These are phyloP conservation scores for Sclerospora graminicola DNA, from an alignment of 352 stramenopile genomes.

Conservation along the genomic window DNA sequence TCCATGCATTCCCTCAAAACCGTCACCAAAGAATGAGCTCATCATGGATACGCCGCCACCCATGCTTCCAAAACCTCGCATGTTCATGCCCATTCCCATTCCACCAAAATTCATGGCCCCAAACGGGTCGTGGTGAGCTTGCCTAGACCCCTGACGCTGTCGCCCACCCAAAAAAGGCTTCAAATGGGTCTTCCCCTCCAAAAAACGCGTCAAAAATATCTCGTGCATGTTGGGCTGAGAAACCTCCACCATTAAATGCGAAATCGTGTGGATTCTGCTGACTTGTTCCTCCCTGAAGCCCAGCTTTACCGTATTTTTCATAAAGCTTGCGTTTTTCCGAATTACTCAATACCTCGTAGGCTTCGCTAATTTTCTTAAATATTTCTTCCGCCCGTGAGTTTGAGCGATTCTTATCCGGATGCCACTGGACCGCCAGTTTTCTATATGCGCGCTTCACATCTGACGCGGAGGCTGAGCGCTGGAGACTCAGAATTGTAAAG, in stretches of 20 bases:
- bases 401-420: constrained; percentile 90
- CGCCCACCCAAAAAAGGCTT: constrained; percentile 33
- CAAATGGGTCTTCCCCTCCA: constrained; percentile 42
- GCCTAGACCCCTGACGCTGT: constrained; percentile 10
- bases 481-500: constrained; percentile 48
- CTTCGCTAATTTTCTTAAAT: constrained; percentile 86
- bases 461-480: constrained; percentile 23
- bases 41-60: constrained; percentile 28
- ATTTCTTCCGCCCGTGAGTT: constrained; percentile 72
- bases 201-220: constrained; percentile 77
- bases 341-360: constrained; percentile 86
- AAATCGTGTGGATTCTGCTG: constrained; percentile 9
- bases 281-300: constrained; percentile 5
- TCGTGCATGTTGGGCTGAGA: constrained; percentile 43
- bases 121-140: constrained; percentile 22
- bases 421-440: constrained; percentile 80
- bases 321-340: constrained; percentile 44
- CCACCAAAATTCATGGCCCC: constrained; percentile 27
- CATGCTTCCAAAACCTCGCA: constrained; percentile 28
- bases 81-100: constrained; percentile 5
- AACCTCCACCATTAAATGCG: constrained; percentile 14
- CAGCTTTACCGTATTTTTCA: constrained; percentile 33
- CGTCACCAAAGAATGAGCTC: constrained; percentile 40
- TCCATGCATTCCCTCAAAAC: constrained; percentile 11
- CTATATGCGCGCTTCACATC: constrained; percentile 65